These are phyloP conservation scores for Quercus variabilis DNA, from an alignment of 306 rosid species.

Conservation along the genomic window DNA sequence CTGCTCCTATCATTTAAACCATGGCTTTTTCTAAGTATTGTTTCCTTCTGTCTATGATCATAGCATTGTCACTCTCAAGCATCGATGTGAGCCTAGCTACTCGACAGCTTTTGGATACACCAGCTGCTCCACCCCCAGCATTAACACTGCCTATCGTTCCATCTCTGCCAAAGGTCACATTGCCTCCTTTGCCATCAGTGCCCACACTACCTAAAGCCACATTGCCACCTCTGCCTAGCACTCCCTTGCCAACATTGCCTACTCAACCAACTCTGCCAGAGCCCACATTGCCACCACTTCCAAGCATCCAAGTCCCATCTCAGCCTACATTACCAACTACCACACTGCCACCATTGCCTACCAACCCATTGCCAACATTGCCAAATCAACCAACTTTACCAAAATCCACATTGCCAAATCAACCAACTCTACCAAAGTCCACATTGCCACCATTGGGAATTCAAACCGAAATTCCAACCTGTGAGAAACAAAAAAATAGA, in stretches of 20 bases:
- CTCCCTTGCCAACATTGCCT: not conserved
- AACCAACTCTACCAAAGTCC: no score
- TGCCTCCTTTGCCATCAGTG: no score
- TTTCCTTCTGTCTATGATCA: conserved; percentile 2
- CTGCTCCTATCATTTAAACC: not conserved
- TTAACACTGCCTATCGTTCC: conserved; percentile 9
- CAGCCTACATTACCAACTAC: not conserved
- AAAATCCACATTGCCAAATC: conserved; percentile 1
- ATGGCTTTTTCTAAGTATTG: conserved; percentile 4
- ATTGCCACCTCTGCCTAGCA: not conserved
- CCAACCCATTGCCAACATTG: not conserved
- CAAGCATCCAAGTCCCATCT: not conserved
- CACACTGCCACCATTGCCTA: not conserved
- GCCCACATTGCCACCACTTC: conserved; percentile 19
- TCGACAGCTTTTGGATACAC: conserved; percentile 23
- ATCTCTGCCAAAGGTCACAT: no score
- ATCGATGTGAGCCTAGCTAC: conserved; percentile 16
- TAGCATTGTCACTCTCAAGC: conserved; percentile 22
- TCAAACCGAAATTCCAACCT: no score
- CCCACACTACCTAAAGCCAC: no score
- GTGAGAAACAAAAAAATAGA: no score
- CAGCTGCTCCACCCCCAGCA: conserved; percentile 18
- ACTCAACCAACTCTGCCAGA: conserved; percentile 14
- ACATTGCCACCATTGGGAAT: no score
- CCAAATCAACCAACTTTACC: conserved; percentile 12